Evolutionary conservation across 1,284 basidiomycete species (phyloP), one percentile per base, ranked within the genome.

Genomic region (Volvariella volvacea): DNA sequence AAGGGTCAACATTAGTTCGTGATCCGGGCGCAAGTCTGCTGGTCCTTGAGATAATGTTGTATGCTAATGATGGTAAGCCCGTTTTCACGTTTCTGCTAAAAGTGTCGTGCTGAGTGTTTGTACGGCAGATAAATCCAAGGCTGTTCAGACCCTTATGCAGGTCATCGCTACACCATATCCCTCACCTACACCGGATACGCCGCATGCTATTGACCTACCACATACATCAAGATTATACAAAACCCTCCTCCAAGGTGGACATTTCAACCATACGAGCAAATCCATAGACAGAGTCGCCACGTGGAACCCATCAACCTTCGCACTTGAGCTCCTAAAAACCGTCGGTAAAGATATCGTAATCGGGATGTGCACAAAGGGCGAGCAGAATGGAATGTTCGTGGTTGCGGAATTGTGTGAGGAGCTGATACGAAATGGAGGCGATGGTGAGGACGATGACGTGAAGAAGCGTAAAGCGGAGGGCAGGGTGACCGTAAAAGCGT

Each of bases 201-300:
- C 74, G 0, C 88, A 92, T 60, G 72, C 76, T 7, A 82, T 92
- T 48, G 83, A 92, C 56, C 73, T 92, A 12, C 78, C 89, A 0
- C 88, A 90, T 59, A 77, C 82, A 1, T 83, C 87, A 1, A 74
- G 91, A 36, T 60, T 91, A 43, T 92, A 90, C 73, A 93, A 94
- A 63, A 82, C 80, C 0, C 76, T 93, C 9, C 71, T 94, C 0
- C 87, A 92, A 56, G 91, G 91, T n/a, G 91, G 91, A 0, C 90
- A 92, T 60, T 93, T 81, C 64, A 83, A 79, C 46, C 80, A 79
- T 36, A 60, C 71, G 0, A 74, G 78, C 2, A 73, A 74, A 37
- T 51, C 70, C 1, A 67, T 92, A n/a, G 68, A 68, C 21, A 56
- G 54, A 34, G 64, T 71, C 4, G 62, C 66, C 0, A 56, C 59